phyloP scores from a whole-genome alignment of 441 rosid genomes.

The Bocquillonia castaneifolia region DNA sequence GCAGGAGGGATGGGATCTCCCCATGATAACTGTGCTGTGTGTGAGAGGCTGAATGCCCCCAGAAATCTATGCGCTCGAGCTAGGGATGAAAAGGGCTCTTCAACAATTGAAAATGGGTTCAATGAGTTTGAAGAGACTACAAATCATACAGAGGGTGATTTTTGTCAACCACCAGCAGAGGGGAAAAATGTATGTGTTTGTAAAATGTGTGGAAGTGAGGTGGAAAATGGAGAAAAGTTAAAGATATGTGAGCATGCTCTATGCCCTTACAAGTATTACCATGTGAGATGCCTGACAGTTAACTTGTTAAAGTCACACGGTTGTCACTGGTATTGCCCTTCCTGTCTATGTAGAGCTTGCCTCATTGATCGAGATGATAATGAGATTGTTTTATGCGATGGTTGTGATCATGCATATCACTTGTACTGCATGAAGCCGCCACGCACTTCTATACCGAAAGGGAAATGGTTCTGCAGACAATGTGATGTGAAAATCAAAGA shows the following conservation, averaged over 20 bases:
- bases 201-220: constrained; percentile 50
- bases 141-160: constrained; percentile 37
- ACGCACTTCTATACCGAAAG: constrained; percentile 43
- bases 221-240: constrained; percentile 38
- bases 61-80: constrained; percentile 26
- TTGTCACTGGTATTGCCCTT: constrained; percentile 82
- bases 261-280: constrained; percentile 65
- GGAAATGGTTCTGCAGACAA: constrained; percentile 76
- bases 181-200: constrained; percentile 31
- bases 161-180: constrained; percentile 23
- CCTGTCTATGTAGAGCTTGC: constrained; percentile 86
- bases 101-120: constrained; percentile 29
- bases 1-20: constrained; percentile 56
- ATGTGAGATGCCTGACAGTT: constrained; percentile 64
- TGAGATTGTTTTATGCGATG: constrained; percentile 74
- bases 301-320: constrained; percentile 55
- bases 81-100: constrained; percentile 25
- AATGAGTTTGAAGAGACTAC: constrained; percentile 42
- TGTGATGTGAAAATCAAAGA: constrained; percentile 54
- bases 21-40: constrained; percentile 68
- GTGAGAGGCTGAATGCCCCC: constrained; percentile 58
- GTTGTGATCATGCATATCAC: constrained; percentile 90
- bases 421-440: constrained; percentile 76
- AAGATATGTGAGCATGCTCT: constrained; percentile 59
- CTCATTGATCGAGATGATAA: constrained; percentile 68